A percentile compares a stretch with the other conserved stretches of the same genome.
Evolutionary conservation across 768 basidiomycete species (phyloP).

Genomic region (Amylocystis lapponica): DNA sequence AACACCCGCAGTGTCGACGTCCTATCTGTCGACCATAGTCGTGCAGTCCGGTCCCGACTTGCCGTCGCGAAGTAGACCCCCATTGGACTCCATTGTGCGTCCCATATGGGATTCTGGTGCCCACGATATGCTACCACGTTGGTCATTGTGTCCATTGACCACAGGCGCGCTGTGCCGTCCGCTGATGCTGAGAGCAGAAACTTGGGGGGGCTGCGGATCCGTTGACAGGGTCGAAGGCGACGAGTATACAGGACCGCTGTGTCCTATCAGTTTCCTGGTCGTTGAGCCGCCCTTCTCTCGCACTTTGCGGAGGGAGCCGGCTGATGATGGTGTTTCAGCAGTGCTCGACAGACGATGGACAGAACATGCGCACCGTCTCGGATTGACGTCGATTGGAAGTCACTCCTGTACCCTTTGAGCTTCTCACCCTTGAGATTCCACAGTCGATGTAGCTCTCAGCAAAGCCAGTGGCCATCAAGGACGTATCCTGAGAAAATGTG

Average conservation of each 20-base stretch:
- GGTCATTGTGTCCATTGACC: constrained; percentile 93
- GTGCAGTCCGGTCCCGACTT: constrained; percentile 88
- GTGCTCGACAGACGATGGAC: neutral
- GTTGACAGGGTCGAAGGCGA: constrained; percentile 87
- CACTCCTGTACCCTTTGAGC: constrained; percentile 68
- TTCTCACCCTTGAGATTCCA: constrained; percentile 96
- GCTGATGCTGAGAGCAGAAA: constrained; percentile 90
- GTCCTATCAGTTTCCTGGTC: constrained; percentile 93
- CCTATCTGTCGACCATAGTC: constrained; percentile 94
- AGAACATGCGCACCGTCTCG: constrained; percentile 54
- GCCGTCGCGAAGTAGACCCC: constrained; percentile 98
- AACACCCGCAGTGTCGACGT: constrained; percentile 84
- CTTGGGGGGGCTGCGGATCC: constrained; percentile 85
- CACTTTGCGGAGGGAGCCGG: constrained; percentile 53
- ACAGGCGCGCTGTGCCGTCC: constrained; percentile 84
- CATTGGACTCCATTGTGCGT: constrained; percentile 97
- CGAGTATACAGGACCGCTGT: constrained; percentile 93
- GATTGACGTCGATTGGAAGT: constrained; percentile 60
- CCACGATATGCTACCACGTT: constrained; percentile 93
- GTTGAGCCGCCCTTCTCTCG: constrained; percentile 77
- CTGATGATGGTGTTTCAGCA: constrained; percentile 30
- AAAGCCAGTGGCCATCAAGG: constrained; percentile 92
- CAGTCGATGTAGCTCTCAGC: constrained; percentile 91
- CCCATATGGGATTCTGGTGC: constrained; percentile 97
- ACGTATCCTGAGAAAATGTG: constrained; percentile 85